phyloP scores from a whole-genome alignment of 257 asterid genomes.

The Solanum chmielewskii region DNA sequence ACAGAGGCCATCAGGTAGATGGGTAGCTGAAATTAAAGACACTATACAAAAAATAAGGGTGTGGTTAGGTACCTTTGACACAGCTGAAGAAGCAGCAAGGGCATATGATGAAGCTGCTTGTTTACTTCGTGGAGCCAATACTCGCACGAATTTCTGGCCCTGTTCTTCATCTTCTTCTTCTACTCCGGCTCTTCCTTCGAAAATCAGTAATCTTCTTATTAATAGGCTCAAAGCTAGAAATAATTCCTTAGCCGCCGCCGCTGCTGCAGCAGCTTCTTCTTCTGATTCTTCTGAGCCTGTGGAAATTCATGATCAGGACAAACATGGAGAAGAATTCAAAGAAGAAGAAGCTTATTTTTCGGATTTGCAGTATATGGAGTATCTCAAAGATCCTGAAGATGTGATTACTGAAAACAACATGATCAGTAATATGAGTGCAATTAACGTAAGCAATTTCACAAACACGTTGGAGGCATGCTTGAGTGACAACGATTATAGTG shows the following conservation, averaged over 20 bases:
- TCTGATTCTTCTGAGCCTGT: background rate
- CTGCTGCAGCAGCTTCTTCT: background rate
- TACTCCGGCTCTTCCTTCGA: constrained; percentile 55
- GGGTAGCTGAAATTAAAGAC: constrained; percentile 11
- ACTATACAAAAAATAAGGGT: constrained; percentile 9
- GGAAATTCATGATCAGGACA: background rate
- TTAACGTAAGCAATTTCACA: background rate
- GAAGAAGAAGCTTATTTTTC: constrained; percentile 26
- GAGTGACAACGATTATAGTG: background rate
- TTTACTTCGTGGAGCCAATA: constrained; percentile 76
- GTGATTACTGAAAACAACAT: constrained; percentile 4
- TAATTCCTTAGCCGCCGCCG: constrained; percentile 13
- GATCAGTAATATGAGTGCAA: background rate
- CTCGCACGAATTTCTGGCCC: constrained; percentile 84
- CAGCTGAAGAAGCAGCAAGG: constrained; percentile 14
- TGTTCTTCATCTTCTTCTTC: constrained; percentile 23
- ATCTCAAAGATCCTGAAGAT: constrained; percentile 45
- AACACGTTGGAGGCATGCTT: constrained; percentile 2
- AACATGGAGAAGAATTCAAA: background rate
- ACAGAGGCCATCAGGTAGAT: constrained; percentile 8
- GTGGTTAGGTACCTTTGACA: constrained; percentile 9
- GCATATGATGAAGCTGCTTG: constrained; percentile 47
- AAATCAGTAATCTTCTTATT: constrained; percentile 60
- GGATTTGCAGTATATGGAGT: constrained; percentile 42
- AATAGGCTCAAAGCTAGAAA: constrained; percentile 61